Base-by-base conservation (phyloP, 1,284 basidiomycete genomes). In the Boletus austroedulis region DNA sequence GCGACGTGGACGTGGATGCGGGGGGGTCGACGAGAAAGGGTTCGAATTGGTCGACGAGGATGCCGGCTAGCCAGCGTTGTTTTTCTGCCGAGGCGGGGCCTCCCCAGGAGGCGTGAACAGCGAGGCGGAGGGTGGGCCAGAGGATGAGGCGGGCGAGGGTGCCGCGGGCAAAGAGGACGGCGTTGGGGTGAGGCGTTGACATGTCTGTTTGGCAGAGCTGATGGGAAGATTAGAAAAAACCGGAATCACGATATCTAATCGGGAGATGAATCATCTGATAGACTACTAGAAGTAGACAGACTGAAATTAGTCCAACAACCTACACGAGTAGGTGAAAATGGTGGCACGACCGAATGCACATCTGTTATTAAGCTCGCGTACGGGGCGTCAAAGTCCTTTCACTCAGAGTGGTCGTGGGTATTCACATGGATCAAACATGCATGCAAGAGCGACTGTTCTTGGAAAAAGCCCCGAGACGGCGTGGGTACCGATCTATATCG, bases 11-110 rank as follows among this genome's bases (percentile, higher is more conserved):
- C 50, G 24, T 51, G 7, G 19, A 19, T 1, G 5, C 14, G 46
- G 7, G 5, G 38, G 9, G 2, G 40, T 3, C 21, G n/a, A 51
- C 32, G 57, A 72, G 38, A 24, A 64, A 71, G 40, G 81, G 76
- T 66, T 94, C 91, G 70, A 95, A 96, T 23, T 86, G 82, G 73
- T 96, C 94, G 58, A 95, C 86, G 65, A 96, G 80, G 48, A 83
- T 83, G 11, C 85, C 85, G 21, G 90, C 90, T 28, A 96, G 79
- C 89, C 91, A 94, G 59, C 87, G 83, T 75, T 95, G 94, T 62
- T 85, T 80, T 17, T 73, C 62, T 3, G 79, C 78, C 9, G 84
- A 82, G 40, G 84, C 82, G 26, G 87, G 80, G 5, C 91, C 93
- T 43, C 92, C 94, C 92, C 92, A 95, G 63, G 77, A 75, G 67